Evolutionary conservation across 331 rosid species (phyloP), one percentile per base, ranked within the genome.

Genomic region (Quercus phellos): DNA sequence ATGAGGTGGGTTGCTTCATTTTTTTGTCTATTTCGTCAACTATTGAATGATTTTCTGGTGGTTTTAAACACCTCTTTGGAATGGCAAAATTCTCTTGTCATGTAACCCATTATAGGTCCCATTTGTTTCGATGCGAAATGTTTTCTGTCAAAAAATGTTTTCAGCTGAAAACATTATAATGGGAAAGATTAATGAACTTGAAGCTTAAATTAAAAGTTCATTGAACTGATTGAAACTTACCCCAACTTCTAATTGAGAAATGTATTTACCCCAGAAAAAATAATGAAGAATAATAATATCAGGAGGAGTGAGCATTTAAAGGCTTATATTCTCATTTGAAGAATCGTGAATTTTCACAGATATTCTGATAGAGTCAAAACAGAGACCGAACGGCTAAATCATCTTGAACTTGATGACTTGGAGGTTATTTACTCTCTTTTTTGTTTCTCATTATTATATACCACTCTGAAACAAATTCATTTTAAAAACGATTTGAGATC

Each of bases 301-400:
- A 42, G 56, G 55, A 29, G 66, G 43, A 24, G 32, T 53, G 21
- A 55, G 73, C 56, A 68, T 51, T 32, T 66, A 66, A 56, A 77
- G 64, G 43, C 35, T 50, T 59, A 4, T 72, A 78, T 83, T 83
- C 38, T 83, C 67, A 21, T 43, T 60, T 80, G 26, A 34, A 81
- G 22, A 77, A 18, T 74, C 4, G 53, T 68, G 22, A 30, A 55
- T 51, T 51, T 59, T 77, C 66, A 34, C 90, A 94, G 98, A 81
- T 94, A 94, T 85, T 90, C 93, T 0, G 92, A 90, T 81, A 89
- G 96, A 83, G 93, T 94, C 72, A 92, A 87, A 83, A 87, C 85
- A 71, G 97, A 92, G 88, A 88, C 87, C 61, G 96, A 90, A 68
- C 91, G 94, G 71, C 74, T 94, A 78, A 70, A 83, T 77, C 82